A percentile compares a stretch with the other conserved stretches of the same genome.
These are phyloP conservation scores for Rhodotorula toruloides DNA, from an alignment of 768 basidiomycete genomes.

Conservation along the genomic window DNA sequence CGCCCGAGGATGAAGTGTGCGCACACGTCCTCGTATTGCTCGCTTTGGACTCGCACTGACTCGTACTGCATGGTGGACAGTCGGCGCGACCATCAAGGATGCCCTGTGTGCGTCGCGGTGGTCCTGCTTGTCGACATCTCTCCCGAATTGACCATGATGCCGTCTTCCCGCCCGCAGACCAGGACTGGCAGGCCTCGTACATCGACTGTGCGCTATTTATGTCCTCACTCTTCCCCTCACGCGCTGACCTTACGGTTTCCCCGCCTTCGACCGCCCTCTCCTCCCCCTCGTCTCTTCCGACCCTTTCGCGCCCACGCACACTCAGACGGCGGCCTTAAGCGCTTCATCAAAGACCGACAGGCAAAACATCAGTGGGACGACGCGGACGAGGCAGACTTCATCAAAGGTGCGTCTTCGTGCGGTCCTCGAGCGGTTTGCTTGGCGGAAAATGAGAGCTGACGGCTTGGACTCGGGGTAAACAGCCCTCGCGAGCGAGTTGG, in stretches of 20 bases:
- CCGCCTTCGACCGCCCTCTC: no score
- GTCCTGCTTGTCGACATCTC: not conserved
- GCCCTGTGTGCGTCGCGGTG: conserved; percentile 25
- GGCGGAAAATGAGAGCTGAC: no score
- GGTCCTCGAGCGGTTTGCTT: no score
- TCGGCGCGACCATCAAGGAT: conserved; percentile 39
- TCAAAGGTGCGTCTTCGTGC: conserved; percentile 42
- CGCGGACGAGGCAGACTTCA: conserved; percentile 76
- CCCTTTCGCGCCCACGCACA: not conserved
- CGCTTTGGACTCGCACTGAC: not conserved
- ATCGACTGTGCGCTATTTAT: conserved; percentile 25
- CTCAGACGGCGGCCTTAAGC: conserved; percentile 69
- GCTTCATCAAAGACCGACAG: conserved; percentile 68
- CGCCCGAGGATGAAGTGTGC: no score
- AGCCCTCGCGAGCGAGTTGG: conserved; percentile 70
- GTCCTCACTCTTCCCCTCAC: not conserved
- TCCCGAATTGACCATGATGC: not conserved
- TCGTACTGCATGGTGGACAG: not conserved
- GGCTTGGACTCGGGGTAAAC: no score
- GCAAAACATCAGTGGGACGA: conserved; percentile 58
- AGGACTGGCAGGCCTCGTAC: conserved; percentile 37
- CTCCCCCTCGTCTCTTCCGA: no score
- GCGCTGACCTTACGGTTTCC: not conserved
- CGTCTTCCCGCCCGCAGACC: conserved; percentile 11
- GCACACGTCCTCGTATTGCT: conserved; percentile 6